Evolutionary conservation across 176 grass and related monocot species (phyloP), one percentile per base, ranked within the genome.

Genomic region (Pontederia paniculata): DNA sequence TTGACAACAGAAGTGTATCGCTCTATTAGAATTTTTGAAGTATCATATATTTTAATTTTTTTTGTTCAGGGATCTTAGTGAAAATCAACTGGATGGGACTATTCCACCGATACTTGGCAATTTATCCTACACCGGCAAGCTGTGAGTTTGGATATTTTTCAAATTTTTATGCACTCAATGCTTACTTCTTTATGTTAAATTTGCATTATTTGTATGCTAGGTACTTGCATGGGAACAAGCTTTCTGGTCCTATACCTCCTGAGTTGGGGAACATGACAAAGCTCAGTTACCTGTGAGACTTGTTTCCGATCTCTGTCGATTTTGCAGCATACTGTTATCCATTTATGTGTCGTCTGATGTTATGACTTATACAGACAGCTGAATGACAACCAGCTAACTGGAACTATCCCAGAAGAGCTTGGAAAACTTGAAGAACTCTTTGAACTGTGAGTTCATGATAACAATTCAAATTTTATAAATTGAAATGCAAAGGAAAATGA

Each of bases 61-160:
- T 21, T 65, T 60, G 4, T 25, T 79, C 63, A 98, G 94, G 23
- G 94, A 98, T 65, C 60, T 98, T 63, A 98, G 87, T 15, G 83
- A 98, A 78, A 98, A 98, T 68, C 66, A 98, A 68, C 50, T 98
- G 54, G 67, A 80, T 58, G 94, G 94, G 17, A 48, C 83, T 2
- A 98, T 98, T 88, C 94, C 94, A 55, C 81, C 94, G 0, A 93
- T 98, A 80, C 75, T 98, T 15, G 94, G 94, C 63, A 98, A 98
- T 62, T 66, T 98, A 54, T 93, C 94, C 17, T 98, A 98, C 70
- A 98, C 94, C n/a, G 94, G 94, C 41, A 98, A 98, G 77, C 74
- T 98, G 94, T 98, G 22, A 88, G 94, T 85, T 77, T 57, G 62
- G 48, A 66, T 57, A 22, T 10, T 61, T 50, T 43, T 50, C 10